Evolutionary conservation across 768 basidiomycete species (phyloP), one percentile per base, ranked within the genome.

Genomic region (Mycena floridula): DNA sequence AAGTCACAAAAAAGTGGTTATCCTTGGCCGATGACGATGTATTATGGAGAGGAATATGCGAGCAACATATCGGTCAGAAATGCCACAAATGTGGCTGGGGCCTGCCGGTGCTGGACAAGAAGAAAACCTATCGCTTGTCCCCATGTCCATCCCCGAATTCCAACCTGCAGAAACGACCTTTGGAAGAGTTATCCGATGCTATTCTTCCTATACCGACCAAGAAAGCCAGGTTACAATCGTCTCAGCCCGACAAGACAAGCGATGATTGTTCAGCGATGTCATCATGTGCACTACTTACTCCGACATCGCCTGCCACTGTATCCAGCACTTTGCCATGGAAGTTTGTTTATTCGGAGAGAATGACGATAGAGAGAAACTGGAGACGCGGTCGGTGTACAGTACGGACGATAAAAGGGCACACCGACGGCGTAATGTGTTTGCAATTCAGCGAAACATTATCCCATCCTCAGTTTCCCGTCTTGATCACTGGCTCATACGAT

Each of bases 21-120:
- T 65, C 65, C 22, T 79, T 97, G 6, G 95, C 95, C 0, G 95
- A 98, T 65, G 95, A 98, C 60, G 89, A 99, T 55, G 70, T 92
- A 37, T 77, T 99, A 40, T 99, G 96, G 96, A 76, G 85, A 30
- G 82, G 83, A 18, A 98, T 99, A 60, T 98, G 96, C 62, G 91
- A 95, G 59, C 96, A 99, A 60, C 96, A 99, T 50, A 98, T 99
- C 44, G 95, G 95, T 16, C 84, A 92, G 56, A 95, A 92, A 57
- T 99, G 96, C 56, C 80, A 76, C 54, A 96, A 95, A 62, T 98
- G 96, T 54, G 96, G 96, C 2, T 97, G 95, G 94, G 94, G 93
- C 15, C 69, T 99, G 37, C 96, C 96, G 13, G 72, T 96, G 26
- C 72, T 99, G 18, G 89, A 95, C 62, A 83, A 79, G 57, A 79